Percentiles rank a stretch among this genome's conserved stretches.
Evolutionary conservation across 768 basidiomycete species (phyloP).

Genomic region (Suillus lakei): DNA sequence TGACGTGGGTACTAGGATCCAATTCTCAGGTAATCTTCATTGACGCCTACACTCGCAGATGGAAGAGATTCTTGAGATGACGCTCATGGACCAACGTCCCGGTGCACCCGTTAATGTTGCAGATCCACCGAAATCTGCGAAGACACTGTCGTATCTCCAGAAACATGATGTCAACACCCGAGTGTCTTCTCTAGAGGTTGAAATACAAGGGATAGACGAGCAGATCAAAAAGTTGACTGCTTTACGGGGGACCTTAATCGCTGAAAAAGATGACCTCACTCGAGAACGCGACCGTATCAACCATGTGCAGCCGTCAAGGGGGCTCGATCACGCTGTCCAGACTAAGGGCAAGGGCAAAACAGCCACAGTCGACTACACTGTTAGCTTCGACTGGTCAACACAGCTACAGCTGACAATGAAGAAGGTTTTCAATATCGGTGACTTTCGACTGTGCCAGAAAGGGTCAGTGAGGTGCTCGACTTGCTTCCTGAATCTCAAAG

Average conservation of each 20-base stretch:
- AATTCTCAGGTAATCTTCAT: constrained; percentile 1
- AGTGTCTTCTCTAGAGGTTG: constrained; percentile 38
- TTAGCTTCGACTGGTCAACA: constrained; percentile 65
- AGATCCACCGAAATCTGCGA: constrained; percentile 9
- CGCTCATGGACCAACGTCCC: background rate
- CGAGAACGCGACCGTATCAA: constrained; percentile 23
- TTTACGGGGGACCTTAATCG: constrained; percentile 32
- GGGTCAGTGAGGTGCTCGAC: constrained; percentile 54
- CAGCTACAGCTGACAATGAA: constrained; percentile 62
- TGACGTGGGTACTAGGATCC: constrained; percentile 23
- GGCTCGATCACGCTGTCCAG: constrained; percentile 6
- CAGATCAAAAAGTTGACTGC: constrained; percentile 39
- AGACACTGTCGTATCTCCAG: constrained; percentile 23
- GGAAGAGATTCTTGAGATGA: constrained; percentile 34
- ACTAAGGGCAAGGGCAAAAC: constrained; percentile 43
- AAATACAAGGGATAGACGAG: constrained; percentile 43
- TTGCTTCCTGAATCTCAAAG: background rate
- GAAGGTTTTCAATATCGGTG: constrained; percentile 66
- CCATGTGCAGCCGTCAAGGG: background rate
- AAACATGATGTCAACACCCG: constrained; percentile 35
- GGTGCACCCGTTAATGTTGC: background rate
- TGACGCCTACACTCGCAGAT: constrained; percentile 21
- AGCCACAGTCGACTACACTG: constrained; percentile 60
- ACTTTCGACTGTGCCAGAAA: constrained; percentile 82
- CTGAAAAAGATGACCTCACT: constrained; percentile 37